phyloP scores from a whole-genome alignment of 2,329 filamentous ascomycete genomes.

The Ramularia collo-cygni region DNA sequence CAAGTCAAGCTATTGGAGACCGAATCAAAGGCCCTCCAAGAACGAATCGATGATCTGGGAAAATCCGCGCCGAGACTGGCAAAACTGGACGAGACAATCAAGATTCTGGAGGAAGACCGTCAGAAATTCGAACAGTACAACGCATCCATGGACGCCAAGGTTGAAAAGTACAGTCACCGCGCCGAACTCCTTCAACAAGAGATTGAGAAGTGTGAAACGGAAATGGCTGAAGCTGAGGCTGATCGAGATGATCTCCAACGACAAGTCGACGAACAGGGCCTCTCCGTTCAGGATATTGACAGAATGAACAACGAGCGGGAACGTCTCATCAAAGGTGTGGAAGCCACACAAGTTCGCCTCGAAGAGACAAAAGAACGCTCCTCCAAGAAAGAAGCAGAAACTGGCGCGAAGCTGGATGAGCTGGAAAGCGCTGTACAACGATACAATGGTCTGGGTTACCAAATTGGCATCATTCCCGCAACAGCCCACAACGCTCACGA shows the following conservation, averaged over 20 bases:
- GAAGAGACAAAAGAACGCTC: conserved; percentile 81
- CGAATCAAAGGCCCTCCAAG: conserved; percentile 70
- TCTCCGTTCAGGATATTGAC: conserved; percentile 97
- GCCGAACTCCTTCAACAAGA: conserved; percentile 80
- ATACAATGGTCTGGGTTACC: conserved; percentile 92
- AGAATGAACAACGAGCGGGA: conserved; percentile 96
- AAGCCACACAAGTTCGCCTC: conserved; percentile 65
- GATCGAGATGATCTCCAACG: conserved; percentile 75
- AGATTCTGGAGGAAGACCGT: conserved; percentile 89
- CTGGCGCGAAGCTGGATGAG: conserved; percentile 78
- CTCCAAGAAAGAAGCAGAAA: conserved; percentile 80
- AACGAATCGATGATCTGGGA: conserved; percentile 84
- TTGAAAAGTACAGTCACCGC: conserved; percentile 79
- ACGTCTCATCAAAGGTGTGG: conserved; percentile 80
- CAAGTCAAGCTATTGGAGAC: conserved; percentile 81
- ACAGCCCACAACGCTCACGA: conserved; percentile 82
- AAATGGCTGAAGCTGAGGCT: conserved; percentile 72
- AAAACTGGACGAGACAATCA: conserved; percentile 80
- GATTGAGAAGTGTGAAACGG: conserved; percentile 67
- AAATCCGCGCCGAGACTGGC: conserved; percentile 78
- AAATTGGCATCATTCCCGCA: conserved; percentile 81
- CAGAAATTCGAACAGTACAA: conserved; percentile 96
- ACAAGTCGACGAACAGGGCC: conserved; percentile 83
- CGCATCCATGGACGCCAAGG: conserved; percentile 70
- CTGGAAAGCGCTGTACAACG: conserved; percentile 83